Evolutionary conservation across 768 basidiomycete genomes (phyloP), one percentile per base, ranked within the genome.

Genomic region (Suillus luteus): DNA sequence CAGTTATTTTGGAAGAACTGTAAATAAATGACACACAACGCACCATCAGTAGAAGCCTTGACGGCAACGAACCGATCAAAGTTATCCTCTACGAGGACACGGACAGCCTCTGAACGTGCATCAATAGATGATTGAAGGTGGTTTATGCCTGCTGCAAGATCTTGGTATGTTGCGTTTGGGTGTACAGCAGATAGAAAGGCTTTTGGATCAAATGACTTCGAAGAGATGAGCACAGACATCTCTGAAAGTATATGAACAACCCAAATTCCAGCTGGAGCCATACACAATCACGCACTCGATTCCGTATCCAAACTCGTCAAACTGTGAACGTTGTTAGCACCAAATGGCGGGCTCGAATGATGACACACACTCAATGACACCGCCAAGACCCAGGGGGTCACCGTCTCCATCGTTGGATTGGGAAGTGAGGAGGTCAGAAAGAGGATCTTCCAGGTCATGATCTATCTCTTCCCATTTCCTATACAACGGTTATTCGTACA

Each of bases 1-100:
- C 1, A 31, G 27, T 58, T 31, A 41, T 12, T 57, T 7, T 11
- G 27, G 9, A 24, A 10, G 41, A 37, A 68, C 54, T 67, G 64
- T n/a, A 44, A 60, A 54, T 3, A 38, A 19, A 35, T 24, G 22
- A 17, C 35, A 17, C 40, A 55, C 60, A 55, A 62, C 79, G 60
- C 75, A 95, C 96, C 91, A 76, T 96, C 96, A n/a, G 93, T 96
- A 10, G 92, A 92, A 10, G 93, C 93, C 71, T 99, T 99, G 62
- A 99, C 96, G 3, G 93, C 92, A 19, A 99, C 96, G 71, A 99
- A 99, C 14, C 95, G 84, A 77, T 99, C 96, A 76, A 99, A 98
- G 75, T 99, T 97, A 69, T 98, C 95, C 74, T 98, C 96, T 11
- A 99, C 97, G 38, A 99, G 83, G 24, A 96, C 86, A 46, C 95